Evolutionary conservation across 1,284 basidiomycete genomes (phyloP).

Genomic region (Porogramme epimiltina): DNA sequence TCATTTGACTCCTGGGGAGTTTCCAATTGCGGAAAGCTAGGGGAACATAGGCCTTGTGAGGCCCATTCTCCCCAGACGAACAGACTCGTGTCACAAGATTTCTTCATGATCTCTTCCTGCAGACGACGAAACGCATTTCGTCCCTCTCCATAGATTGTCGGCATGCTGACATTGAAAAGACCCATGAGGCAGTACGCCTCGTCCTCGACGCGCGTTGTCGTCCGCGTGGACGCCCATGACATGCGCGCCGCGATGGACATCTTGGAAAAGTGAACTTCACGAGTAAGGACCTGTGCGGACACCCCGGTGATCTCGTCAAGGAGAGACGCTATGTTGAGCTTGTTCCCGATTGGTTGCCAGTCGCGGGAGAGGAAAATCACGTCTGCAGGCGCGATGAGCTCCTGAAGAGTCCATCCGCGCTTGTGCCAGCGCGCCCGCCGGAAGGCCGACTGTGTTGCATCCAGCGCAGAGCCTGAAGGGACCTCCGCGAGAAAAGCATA

Average conservation of each 20-base stretch:
- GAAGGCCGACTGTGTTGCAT: background rate
- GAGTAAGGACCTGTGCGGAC: background rate
- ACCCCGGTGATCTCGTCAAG: slow-evolving; percentile 1
- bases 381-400: slow-evolving; percentile 1
- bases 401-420: slow-evolving; percentile 3
- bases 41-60: background rate
- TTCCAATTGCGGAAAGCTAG: background rate
- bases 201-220: slow-evolving; percentile 7
- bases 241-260: slow-evolving; percentile 3
- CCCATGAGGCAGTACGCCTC: slow-evolving; percentile 10
- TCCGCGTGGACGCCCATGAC: slow-evolving; percentile 1
- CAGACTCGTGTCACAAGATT: slow-evolving; percentile 1
- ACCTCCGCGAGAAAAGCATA: slow-evolving; percentile 7
- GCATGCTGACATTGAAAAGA: slow-evolving; percentile 6
- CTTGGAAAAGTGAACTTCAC: background rate
- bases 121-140: slow-evolving; percentile 1
- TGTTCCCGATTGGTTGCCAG: slow-evolving; percentile 1
- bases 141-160: slow-evolving; percentile 10
- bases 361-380: slow-evolving; percentile 1
- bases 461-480: background rate
- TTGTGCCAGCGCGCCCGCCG: background rate
- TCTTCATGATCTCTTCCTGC: slow-evolving; percentile 6
- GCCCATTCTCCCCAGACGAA: slow-evolving; percentile 1
- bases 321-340: background rate
- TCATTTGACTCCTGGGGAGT: background rate